phyloP scores from a whole-genome alignment of 768 basidiomycete species.

The Mycena olivaceomarginata region DNA sequence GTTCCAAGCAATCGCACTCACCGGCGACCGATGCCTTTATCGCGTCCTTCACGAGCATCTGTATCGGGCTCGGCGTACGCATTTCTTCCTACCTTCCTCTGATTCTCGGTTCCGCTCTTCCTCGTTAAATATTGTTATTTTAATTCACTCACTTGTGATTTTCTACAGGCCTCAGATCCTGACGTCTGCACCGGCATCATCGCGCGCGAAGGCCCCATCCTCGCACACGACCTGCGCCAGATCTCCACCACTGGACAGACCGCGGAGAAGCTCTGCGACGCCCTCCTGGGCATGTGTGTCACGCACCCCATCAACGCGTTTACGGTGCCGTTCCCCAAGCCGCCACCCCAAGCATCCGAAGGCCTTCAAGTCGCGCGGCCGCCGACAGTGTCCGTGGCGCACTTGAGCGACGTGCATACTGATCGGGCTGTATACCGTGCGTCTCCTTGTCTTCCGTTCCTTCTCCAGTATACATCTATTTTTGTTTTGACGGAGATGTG shows the following conservation, averaged over 20 bases:
- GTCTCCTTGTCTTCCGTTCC: too few relatives aligned
- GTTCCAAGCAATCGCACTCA: constrained; percentile 29
- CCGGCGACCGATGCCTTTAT: constrained; percentile 32
- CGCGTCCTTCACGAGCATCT: constrained; percentile 21
- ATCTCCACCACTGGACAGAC: constrained; percentile 57
- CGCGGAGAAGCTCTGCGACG: constrained; percentile 59
- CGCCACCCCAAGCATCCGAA: constrained; percentile 43
- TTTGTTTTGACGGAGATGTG: too few relatives aligned
- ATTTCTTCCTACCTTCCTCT: not conserved
- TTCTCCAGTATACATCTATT: not conserved
- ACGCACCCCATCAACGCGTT: constrained; percentile 50
- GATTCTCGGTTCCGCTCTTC: not conserved
- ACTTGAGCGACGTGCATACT: constrained; percentile 48
- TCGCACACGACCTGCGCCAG: constrained; percentile 60
- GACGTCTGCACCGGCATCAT: constrained; percentile 62
- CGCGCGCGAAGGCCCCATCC: constrained; percentile 57
- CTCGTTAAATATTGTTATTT: too few relatives aligned
- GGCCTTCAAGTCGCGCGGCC: constrained; percentile 41
- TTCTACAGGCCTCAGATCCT: constrained; percentile 21
- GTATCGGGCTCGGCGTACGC: constrained; percentile 34
- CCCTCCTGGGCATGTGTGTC: constrained; percentile 60
- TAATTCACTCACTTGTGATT: too few relatives aligned
- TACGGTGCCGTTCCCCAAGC: constrained; percentile 51
- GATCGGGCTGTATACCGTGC: too few relatives aligned
- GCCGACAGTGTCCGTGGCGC: constrained; percentile 56